Evolutionary conservation across 176 grass and related monocot species (phyloP).

Genomic region (Carex kokanica): DNA sequence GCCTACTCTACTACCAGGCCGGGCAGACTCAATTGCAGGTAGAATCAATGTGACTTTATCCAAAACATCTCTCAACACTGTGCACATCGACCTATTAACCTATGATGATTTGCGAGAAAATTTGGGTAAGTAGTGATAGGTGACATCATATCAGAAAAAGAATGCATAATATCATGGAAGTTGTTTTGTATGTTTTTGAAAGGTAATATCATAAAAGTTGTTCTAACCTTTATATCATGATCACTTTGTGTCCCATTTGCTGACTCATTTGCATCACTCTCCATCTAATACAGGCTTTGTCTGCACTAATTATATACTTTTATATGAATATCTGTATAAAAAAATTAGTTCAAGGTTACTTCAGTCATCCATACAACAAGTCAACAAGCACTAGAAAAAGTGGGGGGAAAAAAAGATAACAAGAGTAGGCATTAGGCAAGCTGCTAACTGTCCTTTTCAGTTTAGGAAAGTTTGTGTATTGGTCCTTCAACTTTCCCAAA

Average conservation of each 20-base stretch:
- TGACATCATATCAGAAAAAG: neutral
- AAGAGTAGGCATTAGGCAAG: neutral
- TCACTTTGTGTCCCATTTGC: neutral
- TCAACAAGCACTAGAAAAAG: neutral
- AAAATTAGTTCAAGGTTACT: neutral
- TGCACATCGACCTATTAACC: conserved; percentile 66
- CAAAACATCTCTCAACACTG: conserved; percentile 62
- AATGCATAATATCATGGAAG: neutral
- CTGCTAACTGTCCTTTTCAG: neutral
- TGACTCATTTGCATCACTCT: conserved; percentile 7
- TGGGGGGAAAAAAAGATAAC: no score
- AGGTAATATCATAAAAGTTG: neutral
- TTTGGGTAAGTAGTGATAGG: neutral
- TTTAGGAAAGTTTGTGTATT: neutral
- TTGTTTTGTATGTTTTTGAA: no score
- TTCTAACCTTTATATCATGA: conserved; percentile 22
- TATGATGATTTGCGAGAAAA: conserved; percentile 33
- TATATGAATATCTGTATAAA: neutral
- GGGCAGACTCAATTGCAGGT: conserved; percentile 79
- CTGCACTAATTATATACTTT: neutral
- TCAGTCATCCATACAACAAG: neutral
- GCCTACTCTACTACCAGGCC: conserved; percentile 66
- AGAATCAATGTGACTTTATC: conserved; percentile 71
- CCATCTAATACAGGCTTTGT: neutral
- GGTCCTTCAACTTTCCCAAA: neutral